Percentiles rank a stretch among this genome's conserved stretches.
These are phyloP conservation scores for Lycium barbarum DNA, from an alignment of 257 asterid genomes.

Conservation along the genomic window DNA sequence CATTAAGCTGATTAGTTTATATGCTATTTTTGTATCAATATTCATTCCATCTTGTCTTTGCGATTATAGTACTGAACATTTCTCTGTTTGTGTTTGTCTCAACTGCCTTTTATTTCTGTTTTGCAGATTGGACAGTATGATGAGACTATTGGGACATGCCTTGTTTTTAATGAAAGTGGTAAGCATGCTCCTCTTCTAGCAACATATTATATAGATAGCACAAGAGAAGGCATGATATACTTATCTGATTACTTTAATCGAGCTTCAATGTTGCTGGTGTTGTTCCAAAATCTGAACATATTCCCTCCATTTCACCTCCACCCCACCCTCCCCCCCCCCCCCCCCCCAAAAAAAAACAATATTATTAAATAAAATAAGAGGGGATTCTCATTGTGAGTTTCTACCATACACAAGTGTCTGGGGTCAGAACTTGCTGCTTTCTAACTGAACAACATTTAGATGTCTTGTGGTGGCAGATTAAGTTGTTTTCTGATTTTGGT, in stretches of 20 bases:
- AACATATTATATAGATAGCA: background rate
- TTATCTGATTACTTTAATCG: background rate
- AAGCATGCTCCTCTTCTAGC: slow-evolving; percentile 40
- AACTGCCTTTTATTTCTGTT: background rate
- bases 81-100: background rate
- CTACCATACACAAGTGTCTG: background rate
- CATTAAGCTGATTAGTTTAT: background rate
- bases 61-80: background rate
- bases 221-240: background rate
- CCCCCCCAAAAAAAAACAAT: no score
- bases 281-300: background rate
- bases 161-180: slow-evolving; percentile 78
- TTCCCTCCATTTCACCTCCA: background rate
- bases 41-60: background rate
- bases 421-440: background rate
- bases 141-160: slow-evolving; percentile 90
- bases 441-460: background rate
- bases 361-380: background rate
- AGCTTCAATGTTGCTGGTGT: background rate
- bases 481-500: background rate
- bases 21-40: background rate
- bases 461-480: background rate
- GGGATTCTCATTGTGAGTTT: background rate
- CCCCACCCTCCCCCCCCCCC: background rate
- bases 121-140: slow-evolving; percentile 81